Evolutionary conservation across 2,329 filamentous ascomycete species (phyloP).

Genomic region (Colletotrichum chlorophyti): DNA sequence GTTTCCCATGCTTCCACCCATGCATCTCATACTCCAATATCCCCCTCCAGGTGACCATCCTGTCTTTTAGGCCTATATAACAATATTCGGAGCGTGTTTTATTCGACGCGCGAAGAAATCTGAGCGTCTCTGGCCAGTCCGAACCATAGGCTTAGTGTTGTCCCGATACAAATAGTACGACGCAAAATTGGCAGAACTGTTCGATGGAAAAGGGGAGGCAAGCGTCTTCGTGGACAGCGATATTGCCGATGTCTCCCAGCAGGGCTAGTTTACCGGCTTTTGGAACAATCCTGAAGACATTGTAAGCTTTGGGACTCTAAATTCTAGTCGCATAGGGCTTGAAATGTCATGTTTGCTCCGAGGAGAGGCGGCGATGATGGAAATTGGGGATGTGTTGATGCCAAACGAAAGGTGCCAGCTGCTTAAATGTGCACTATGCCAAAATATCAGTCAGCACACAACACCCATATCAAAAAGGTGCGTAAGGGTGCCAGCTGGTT

Average conservation of each 20-base stretch:
- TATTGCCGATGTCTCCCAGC: constrained; percentile 62
- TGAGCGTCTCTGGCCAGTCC: constrained; percentile 41
- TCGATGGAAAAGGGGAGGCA: constrained; percentile 52
- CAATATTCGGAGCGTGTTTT: no score
- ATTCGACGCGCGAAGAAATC: constrained; percentile 41
- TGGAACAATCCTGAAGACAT: constrained; percentile 53
- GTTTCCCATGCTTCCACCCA: no score
- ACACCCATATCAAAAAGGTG: no score
- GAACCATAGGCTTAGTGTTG: constrained; percentile 63
- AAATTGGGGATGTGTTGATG: background rate
- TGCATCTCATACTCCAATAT: no score
- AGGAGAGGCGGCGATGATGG: background rate
- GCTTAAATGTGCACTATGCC: no score
- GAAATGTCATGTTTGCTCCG: constrained; percentile 34
- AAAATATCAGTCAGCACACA: no score
- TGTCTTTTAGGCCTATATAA: no score
- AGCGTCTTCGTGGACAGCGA: constrained; percentile 45
- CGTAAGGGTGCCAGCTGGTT: no score
- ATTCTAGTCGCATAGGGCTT: constrained; percentile 66
- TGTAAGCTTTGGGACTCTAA: constrained; percentile 58
- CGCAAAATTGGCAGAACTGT: constrained; percentile 55
- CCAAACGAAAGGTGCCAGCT: background rate
- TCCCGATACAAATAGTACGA: constrained; percentile 59
- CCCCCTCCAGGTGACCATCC: no score
- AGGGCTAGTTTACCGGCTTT: constrained; percentile 59